Conservation (phyloP, 2,329 filamentous ascomycete genomes). For the Rachicladosporium sp. region DNA sequence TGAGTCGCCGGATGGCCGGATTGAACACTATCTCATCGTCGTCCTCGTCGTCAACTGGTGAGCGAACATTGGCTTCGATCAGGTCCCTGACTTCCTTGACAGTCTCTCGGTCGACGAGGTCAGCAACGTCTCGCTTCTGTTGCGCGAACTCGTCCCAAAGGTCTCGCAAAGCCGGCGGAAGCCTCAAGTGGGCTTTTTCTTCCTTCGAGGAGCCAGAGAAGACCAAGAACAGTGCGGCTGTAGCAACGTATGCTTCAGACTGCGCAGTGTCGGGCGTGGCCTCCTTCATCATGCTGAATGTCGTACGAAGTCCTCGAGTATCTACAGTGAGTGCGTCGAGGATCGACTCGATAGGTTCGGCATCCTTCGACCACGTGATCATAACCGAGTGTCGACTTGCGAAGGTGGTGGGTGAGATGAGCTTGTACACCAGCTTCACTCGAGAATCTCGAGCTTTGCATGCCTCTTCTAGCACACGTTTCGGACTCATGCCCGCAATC, state of each 20-base stretch:
- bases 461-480: constrained; percentile 70
- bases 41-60: constrained; percentile 43
- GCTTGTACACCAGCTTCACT: constrained; percentile 53
- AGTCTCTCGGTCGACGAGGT: constrained; percentile 55
- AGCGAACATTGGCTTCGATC: constrained; percentile 42
- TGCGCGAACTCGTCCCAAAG: constrained; percentile 71
- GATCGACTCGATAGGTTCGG: constrained; percentile 39
- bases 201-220: constrained; percentile 70
- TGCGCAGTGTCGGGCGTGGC: constrained; percentile 66
- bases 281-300: constrained; percentile 60
- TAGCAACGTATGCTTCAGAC: constrained; percentile 78
- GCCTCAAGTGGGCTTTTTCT: constrained; percentile 67
- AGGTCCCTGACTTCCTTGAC: constrained; percentile 58
- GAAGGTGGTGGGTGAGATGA: constrained; percentile 62
- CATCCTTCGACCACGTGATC: constrained; percentile 67
- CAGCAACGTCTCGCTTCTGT: constrained; percentile 55
- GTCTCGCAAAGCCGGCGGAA: constrained; percentile 73
- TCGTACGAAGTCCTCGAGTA: constrained; percentile 38
- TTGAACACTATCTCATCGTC: constrained; percentile 53
- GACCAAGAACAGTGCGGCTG: constrained; percentile 66
- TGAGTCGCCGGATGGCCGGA: constrained; percentile 39
- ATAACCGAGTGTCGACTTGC: constrained; percentile 63
- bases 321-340: constrained; percentile 25
- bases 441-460: constrained; percentile 68
- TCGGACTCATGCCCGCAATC: constrained; percentile 63